Evolutionary conservation across 345 rosid genomes (phyloP).

Genomic region (Balakata baccata): DNA sequence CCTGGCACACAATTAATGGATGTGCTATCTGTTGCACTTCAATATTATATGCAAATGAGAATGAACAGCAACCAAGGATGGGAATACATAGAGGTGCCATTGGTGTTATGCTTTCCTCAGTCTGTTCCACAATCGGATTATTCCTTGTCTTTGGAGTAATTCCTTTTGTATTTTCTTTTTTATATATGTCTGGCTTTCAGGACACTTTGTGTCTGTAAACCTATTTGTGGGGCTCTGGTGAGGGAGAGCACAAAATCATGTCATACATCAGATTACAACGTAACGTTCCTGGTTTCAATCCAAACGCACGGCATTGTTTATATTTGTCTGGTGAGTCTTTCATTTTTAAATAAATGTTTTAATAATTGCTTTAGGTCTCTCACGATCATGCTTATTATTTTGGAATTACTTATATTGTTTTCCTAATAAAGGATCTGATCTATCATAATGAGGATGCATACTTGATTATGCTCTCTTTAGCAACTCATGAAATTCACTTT

Average conservation of each 20-base stretch:
- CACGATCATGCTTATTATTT: neutral
- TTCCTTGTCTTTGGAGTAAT: conserved; percentile 43
- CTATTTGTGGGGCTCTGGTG: conserved; percentile 42
- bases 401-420: neutral
- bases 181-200: too few species aligned
- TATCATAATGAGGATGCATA: conserved; percentile 81
- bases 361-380: neutral
- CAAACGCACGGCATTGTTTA: conserved; percentile 91
- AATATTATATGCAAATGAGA: conserved; percentile 80
- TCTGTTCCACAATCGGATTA: conserved; percentile 42
- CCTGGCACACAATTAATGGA: conserved; percentile 98
- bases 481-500: conserved; percentile 98
- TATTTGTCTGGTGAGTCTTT: conserved; percentile 74
- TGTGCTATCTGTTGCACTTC: conserved; percentile 81
- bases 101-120: conserved; percentile 24
- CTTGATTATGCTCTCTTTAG: conserved; percentile 91
- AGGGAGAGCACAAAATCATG: conserved; percentile 99
- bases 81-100: conserved; percentile 73
- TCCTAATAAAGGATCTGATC: neutral
- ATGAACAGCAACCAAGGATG: conserved; percentile 81
- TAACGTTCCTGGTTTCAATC: conserved; percentile 75
- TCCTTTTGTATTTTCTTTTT: too few species aligned
- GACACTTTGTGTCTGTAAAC: too few species aligned
- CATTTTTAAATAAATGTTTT: neutral
- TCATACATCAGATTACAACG: conserved; percentile 86